Evolutionary conservation across 1,139 yeast species (phyloP), one percentile per base, ranked within the genome.

Genomic region (Yamadazyma dushanensis): DNA sequence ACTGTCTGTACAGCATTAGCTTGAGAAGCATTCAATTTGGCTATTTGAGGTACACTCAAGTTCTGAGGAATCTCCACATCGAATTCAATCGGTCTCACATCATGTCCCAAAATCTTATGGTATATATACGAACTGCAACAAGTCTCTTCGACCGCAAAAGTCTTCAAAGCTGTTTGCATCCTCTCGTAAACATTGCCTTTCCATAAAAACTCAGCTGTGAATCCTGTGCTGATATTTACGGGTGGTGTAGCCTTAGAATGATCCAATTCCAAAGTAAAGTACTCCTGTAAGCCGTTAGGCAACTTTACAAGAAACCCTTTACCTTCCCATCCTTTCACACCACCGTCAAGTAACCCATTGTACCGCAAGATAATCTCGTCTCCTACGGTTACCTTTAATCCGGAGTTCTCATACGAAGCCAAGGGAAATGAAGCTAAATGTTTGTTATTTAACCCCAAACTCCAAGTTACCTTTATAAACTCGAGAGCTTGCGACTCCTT

Each of bases 191-290:
- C 71, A 1, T 83, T 79, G 14, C 92, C 94, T 46, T 85, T 85
- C 97, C 97, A 90, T 36, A 86, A 86, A 55, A 87, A 85, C 52
- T 87, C 94, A 1, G 92, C 90, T 1, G 92, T 80, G 57, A 86
- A 90, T 22, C 83, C 87, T 3, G 79, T 71, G 2, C 76, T 73
- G 31, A 76, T 55, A 41, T 80, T 71, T 3, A 80, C 76, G n/a
- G 94, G 94, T 1, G 57, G 56, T 3, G 54, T 42, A 1, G 23
- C 36, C 30, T 51, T 51, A 13, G 61, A 53, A 2, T 74, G 64
- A 29, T 58, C 62, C 44, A 89, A 69, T 56, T 89, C 96, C 36
- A 88, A 63, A 1, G 92, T 83, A 49, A 83, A 83, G 40, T 77
- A 82, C 47, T 84, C 94, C 36, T 78, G 79, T 32, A 68, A 62